These are phyloP conservation scores for Trichoderma atrobrunneum DNA, from an alignment of 2,329 filamentous ascomycete species.

Conservation along the genomic window DNA sequence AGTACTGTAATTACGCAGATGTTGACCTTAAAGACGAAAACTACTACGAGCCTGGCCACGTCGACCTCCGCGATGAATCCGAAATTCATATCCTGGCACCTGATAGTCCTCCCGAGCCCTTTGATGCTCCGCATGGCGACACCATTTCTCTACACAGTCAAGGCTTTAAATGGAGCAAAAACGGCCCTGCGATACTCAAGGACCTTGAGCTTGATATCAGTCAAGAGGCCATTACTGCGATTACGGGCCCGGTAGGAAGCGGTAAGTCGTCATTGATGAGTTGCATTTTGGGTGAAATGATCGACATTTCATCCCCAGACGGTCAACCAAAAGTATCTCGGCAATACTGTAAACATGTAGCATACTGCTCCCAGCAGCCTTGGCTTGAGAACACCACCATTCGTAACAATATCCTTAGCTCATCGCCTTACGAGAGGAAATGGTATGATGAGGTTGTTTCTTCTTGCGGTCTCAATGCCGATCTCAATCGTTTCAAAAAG, in stretches of 20 bases:
- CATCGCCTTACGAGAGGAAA: slow-evolving; percentile 24
- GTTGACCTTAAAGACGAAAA: neutral
- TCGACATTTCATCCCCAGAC: neutral
- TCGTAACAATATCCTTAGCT: slow-evolving; percentile 19
- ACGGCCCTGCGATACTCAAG: neutral
- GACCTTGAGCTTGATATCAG: slow-evolving; percentile 17
- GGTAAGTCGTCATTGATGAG: slow-evolving; percentile 19
- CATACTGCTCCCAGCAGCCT: slow-evolving; percentile 20
- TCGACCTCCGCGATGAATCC: neutral
- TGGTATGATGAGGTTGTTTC: slow-evolving; percentile 32
- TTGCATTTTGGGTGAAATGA: slow-evolving; percentile 14
- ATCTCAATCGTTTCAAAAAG: slow-evolving; percentile 32
- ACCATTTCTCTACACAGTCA: neutral
- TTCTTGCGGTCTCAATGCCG: slow-evolving; percentile 36
- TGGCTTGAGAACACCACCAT: slow-evolving; percentile 21
- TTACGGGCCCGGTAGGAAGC: slow-evolving; percentile 20
- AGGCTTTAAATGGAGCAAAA: slow-evolving; percentile 8
- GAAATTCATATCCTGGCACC: neutral
- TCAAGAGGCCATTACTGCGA: slow-evolving; percentile 7
- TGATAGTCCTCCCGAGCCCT: neutral
- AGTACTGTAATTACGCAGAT: slow-evolving; percentile 22
- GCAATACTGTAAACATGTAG: slow-evolving; percentile 4
- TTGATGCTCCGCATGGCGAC: neutral
- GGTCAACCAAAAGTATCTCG: neutral
- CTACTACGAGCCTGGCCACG: neutral